phyloP scores from a whole-genome alignment of 108 stramenopile species.

The Asterionellopsis glacialis region DNA sequence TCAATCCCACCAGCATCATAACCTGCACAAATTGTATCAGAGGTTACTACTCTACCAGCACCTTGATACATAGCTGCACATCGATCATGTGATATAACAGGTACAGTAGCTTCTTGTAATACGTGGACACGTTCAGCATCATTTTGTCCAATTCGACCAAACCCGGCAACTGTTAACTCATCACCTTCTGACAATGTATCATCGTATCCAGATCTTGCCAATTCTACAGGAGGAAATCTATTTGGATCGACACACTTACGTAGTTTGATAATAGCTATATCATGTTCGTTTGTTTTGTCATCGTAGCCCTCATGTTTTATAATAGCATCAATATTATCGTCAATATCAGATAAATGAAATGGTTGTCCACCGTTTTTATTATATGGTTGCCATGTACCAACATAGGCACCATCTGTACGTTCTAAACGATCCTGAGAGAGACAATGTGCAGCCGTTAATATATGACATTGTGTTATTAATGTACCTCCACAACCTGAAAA shows the following conservation, averaged over 20 bases:
- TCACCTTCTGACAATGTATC: conserved; percentile 4
- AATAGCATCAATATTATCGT: background rate
- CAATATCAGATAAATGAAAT: conserved; percentile 15
- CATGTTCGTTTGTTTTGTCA: conserved; percentile 16
- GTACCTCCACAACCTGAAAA: conserved; percentile 28
- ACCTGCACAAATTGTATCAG: conserved; percentile 38
- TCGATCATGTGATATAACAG: conserved; percentile 7
- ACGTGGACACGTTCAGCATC: background rate
- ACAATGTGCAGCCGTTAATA: conserved; percentile 46
- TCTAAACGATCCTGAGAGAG: conserved; percentile 9
- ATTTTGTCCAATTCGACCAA: conserved; percentile 10
- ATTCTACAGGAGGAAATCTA: conserved; percentile 13
- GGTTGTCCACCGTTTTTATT: conserved; percentile 12
- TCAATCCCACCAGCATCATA: conserved; percentile 22
- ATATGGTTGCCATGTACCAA: conserved; percentile 16
- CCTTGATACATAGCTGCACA: conserved; percentile 2
- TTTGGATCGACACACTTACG: conserved; percentile 13
- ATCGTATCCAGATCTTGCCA: conserved; percentile 7
- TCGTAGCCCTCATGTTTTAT: conserved; percentile 12
- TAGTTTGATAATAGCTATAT: conserved; percentile 26
- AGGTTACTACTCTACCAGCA: conserved; percentile 5
- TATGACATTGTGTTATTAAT: conserved; percentile 38
- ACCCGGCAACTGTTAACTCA: conserved; percentile 11
- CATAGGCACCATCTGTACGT: conserved; percentile 15
- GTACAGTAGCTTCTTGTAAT: conserved; percentile 13